Base-by-base conservation (phyloP, 1,284 basidiomycete genomes). In the Boletellus dicymbophilus region DNA sequence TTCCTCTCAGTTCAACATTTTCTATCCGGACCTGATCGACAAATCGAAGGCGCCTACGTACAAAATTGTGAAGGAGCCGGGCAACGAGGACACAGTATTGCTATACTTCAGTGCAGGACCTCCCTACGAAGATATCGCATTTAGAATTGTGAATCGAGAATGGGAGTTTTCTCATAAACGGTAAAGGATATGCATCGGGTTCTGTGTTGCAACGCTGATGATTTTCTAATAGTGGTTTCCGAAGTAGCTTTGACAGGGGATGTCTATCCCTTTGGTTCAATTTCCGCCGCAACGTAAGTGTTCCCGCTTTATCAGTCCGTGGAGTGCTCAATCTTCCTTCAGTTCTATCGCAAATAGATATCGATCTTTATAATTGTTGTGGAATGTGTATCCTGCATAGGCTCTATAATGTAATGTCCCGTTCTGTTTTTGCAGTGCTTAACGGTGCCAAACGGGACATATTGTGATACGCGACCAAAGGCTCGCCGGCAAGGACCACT, bases 141-240 rank as follows among this genome's bases (percentile, higher is more conserved):
- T 99, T 76, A 81, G 94, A 50, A 97, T 99, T 58, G 96, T 99
- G 47, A 94, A 98, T 62, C 82, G 92, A 49, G 95, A 96, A 69
- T 99, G 97, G 97, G 97, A 99, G 65, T 96, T 93, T 70, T 95
- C 93, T 45, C 96, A 99, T 63, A 95, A 95, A 73, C 82, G 91
- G 90, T 90, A 66, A 50, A 77, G 48, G 25, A 18, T 20, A 40
- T 20, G 1, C 18, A 33, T 37, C 12, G 31, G 20, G 45, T 33
- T 23, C 12, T n/a, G 33, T 47, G 39, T 27, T 53, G 27, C 36
- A 23, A 43, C 22, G 38, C 31, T 12, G 18, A 42, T 63, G 26
- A 67, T 40, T 39, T 22, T 49, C 49, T 52, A 54, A 43, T 58
- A 92, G 89, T 55, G 89, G 89, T 31, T 92, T 92, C 74, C 79